Evolutionary conservation across 2,329 filamentous ascomycete genomes (phyloP).

Genomic region (Incumbomyces delicatus): DNA sequence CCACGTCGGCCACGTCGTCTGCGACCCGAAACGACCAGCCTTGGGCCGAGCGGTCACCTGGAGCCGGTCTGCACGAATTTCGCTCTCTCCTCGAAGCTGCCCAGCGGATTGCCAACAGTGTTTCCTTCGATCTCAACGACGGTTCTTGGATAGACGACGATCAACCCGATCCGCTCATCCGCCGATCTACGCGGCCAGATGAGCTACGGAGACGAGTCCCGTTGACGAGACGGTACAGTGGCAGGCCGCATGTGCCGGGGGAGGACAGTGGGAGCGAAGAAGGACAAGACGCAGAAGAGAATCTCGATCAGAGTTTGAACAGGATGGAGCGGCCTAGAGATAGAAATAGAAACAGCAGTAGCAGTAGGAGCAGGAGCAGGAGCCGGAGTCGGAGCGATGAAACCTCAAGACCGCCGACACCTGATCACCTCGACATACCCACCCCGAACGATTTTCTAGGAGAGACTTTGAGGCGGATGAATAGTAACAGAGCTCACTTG

Average conservation of each 20-base stretch:
- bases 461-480: not conserved
- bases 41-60: not conserved
- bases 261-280: slow-evolving; percentile 5
- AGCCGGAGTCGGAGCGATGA: too few species aligned
- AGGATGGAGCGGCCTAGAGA: not conserved
- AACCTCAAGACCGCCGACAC: too few species aligned
- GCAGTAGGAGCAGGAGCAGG: too few species aligned
- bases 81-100: slow-evolving; percentile 5
- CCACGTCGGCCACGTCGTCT: too few species aligned
- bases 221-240: slow-evolving; percentile 2
- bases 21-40: not conserved
- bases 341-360: too few species aligned
- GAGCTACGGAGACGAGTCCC: not conserved
- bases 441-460: not conserved
- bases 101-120: slow-evolving; percentile 1
- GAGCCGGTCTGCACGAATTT: slow-evolving; percentile 1
- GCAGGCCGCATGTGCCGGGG: slow-evolving; percentile 3
- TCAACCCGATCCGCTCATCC: not conserved
- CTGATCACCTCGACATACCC: too few species aligned
- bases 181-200: not conserved
- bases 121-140: not conserved
- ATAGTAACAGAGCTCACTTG: not conserved
- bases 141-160: not conserved
- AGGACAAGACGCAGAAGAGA: not conserved
- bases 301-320: not conserved